Conservation (phyloP, 257 asterid species). For the Leonotis leonurus region DNA sequence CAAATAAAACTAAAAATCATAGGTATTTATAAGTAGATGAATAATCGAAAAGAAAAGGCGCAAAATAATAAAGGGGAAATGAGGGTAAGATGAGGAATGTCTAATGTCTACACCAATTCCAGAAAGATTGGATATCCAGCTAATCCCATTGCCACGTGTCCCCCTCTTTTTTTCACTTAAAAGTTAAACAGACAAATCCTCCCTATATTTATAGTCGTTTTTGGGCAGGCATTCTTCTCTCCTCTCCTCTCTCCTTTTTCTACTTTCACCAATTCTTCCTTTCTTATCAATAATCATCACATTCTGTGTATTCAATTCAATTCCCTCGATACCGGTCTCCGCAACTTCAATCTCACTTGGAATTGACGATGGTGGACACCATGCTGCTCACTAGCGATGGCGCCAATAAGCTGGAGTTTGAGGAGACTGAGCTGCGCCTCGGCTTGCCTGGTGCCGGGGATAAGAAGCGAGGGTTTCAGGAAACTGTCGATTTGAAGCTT, state of each 20-base stretch:
- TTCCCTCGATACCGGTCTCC: too few species aligned
- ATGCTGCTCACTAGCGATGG: conserved; percentile 8
- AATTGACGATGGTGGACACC: conserved; percentile 32
- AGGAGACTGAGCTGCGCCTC: conserved; percentile 55
- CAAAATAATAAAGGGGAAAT: too few species aligned
- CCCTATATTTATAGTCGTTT: conserved; percentile 21
- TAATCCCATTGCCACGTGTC: conserved; percentile 35
- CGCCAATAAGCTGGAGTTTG: conserved; percentile 2
- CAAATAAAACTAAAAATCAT: too few species aligned
- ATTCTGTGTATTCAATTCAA: too few species aligned
- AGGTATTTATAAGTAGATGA: too few species aligned
- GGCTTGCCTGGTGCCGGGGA: conserved; percentile 52
- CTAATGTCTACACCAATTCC: conserved; percentile 28
- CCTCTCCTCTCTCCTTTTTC: background rate
- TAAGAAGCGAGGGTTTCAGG: conserved; percentile 37
- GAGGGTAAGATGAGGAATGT: conserved; percentile 17
- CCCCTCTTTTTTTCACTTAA: background rate
- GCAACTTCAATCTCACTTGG: too few species aligned
- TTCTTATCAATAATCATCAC: background rate
- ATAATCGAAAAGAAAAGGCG: too few species aligned
- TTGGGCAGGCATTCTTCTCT: conserved; percentile 9
- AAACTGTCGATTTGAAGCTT: conserved; percentile 67
- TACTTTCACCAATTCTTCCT: background rate
- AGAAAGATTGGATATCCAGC: conserved; percentile 33
- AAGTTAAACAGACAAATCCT: conserved; percentile 5